Evolutionary conservation across 164 flowering plant genomes (phyloP), one percentile per base, ranked within the genome.

Genomic region (Stephania japonica): DNA sequence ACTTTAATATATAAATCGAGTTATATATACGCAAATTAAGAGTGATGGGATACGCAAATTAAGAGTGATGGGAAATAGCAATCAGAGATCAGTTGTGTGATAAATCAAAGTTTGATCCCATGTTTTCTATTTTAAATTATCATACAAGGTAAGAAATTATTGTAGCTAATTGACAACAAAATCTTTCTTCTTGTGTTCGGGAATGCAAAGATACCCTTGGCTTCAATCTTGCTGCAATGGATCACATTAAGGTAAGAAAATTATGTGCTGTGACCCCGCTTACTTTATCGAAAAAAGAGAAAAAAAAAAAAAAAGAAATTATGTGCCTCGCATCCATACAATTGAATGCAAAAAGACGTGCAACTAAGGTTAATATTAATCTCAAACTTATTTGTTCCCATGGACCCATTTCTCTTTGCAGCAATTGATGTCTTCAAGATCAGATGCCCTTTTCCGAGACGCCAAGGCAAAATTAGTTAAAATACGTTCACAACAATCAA

Each of bases 221-320:
- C 44, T 91, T 90, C 82, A 96, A 96, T 83, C 90, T 92, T 68
- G 98, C 99, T 32, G 99, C 97, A 38, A 90, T 96, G 97, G 95
- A 90, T 79, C 99, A 96, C 83, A 80, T 93, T 24, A 89, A 88
- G 97, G 99, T 93, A 43, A 76, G 67, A 59, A 59, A 18, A 6
- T 7, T 14, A 24, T 25, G n/a, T n/a, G n/a, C n/a, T n/a, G n/a
- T n/a, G n/a, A n/a, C n/a, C n/a, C n/a, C n/a, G n/a, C n/a, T n/a
- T n/a, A n/a, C n/a, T n/a, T n/a, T n/a, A n/a, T n/a, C n/a, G n/a
- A n/a, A n/a, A n/a, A n/a, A n/a, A n/a, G n/a, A n/a, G n/a, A n/a
- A n/a, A n/a, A n/a, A n/a, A n/a, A n/a, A n/a, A n/a, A n/a, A n/a
- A n/a, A n/a, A n/a, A n/a, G n/a, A n/a, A n/a, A n/a, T n/a, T n/a